phyloP scores from a whole-genome alignment of 2,329 filamentous ascomycete genomes.

The Aureobasidium sp. region DNA sequence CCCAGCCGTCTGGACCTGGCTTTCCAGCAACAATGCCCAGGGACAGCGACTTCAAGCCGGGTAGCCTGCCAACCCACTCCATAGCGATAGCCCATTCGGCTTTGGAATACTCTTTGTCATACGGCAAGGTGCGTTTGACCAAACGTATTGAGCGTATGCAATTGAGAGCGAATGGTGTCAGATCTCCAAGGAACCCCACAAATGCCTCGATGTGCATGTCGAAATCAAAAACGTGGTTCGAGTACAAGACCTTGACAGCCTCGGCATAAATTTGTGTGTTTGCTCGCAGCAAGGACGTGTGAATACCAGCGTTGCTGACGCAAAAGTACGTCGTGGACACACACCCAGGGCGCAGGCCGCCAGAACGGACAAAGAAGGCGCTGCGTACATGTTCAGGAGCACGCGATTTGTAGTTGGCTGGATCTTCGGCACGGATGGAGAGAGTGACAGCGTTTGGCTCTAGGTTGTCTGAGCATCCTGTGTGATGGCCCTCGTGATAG shows the following conservation, averaged over 20 bases:
- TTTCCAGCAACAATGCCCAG: constrained; percentile 49
- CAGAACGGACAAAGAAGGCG: constrained; percentile 32
- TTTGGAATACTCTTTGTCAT: constrained; percentile 46
- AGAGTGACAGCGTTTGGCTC: constrained; percentile 26
- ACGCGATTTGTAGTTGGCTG: constrained; percentile 23
- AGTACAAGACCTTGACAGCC: constrained; percentile 48
- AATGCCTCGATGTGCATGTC: constrained; percentile 51
- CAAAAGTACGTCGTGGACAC: constrained; percentile 49
- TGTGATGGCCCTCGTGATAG: constrained; percentile 27
- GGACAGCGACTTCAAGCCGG: constrained; percentile 32
- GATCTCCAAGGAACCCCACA: constrained; percentile 50
- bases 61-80: constrained; percentile 38
- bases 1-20: constrained; percentile 39
- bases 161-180: constrained; percentile 40
- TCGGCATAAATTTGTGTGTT: constrained; percentile 44
- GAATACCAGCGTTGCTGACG: constrained; percentile 28
- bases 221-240: constrained; percentile 50
- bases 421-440: constrained; percentile 37
- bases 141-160: constrained; percentile 44
- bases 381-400: constrained; percentile 26
- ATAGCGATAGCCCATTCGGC: constrained; percentile 49
- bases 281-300: constrained; percentile 20
- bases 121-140: constrained; percentile 47
- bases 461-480: constrained; percentile 19
- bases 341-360: constrained; percentile 34